Evolutionary conservation across 2,329 filamentous ascomycete genomes (phyloP), one percentile per base, ranked within the genome.

Genomic region (Hymenoscyphus albidus): DNA sequence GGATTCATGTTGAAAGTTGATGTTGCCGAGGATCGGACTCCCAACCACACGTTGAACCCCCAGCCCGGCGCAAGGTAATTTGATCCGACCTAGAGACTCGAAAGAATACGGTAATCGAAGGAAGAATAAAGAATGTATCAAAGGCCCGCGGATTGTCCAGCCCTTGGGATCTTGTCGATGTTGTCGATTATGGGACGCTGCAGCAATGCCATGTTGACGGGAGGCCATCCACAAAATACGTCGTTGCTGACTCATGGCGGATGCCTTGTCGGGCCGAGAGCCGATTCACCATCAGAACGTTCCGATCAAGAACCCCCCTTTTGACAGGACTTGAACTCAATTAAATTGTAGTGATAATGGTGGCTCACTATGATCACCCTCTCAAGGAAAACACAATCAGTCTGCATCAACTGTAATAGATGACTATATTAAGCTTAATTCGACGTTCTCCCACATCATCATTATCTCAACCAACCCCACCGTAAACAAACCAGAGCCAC

Each of bases 1-100:
- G 70, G 67, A 40, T 65, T 63, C 56, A 71, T 70, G 60, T 73
- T 14, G 54, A 57, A n/a, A 57, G 54, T 56, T 16, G 14, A 31
- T 31, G 32, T 57, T 57, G 54, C 54, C 42, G 39, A 51, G 14
- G 18, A 57, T 57, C 31, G 31, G 27, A 38, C 27, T 35, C 51
- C 31, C 44, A 39, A 51, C 61, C 60, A 39, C 51, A 60, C n/a
- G 18, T 27, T 22, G 9, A 22, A 32, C 38, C 39, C 39, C 58
- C 22, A 48, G 22, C 39, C 18, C 31, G 22, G 57, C 58, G 51
- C n/a, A 42, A 60, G 42, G 56, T 56, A 39, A 18, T 32, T 64
- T 22, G 44, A 35, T n/a, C 44, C n/a, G 9, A 51, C 6, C 44
- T 12, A 18, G n/a, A 51, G 18, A 18, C 44, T n/a, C 35, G 13